These are phyloP conservation scores for Boletus sp. DNA, from an alignment of 1,284 basidiomycete species.

Conservation along the genomic window DNA sequence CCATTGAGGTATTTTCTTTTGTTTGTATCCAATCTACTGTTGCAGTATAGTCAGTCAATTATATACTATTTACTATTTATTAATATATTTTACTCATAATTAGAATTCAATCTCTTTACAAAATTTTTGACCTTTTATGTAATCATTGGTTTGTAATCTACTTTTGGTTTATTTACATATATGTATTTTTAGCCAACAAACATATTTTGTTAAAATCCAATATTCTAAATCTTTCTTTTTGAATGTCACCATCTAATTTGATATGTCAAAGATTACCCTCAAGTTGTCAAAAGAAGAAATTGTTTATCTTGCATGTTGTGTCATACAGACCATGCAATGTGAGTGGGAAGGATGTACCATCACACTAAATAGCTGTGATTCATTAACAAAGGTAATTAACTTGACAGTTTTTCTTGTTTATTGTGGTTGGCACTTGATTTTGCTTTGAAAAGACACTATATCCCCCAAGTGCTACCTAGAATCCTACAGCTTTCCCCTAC, in stretches of 20 bases:
- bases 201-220: not conserved
- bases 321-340: conserved; percentile 27
- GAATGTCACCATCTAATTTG: conserved; percentile 10
- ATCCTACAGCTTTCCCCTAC: conserved; percentile 12
- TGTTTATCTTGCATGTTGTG: conserved; percentile 21
- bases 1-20: too few relatives aligned
- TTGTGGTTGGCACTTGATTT: conserved; percentile 5
- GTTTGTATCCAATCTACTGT: too few relatives aligned
- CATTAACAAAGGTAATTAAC: conserved; percentile 28
- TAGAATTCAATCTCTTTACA: too few relatives aligned
- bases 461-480: conserved; percentile 3
- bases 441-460: not conserved
- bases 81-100: too few relatives aligned
- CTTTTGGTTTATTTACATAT: conserved; percentile 14
- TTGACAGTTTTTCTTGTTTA: conserved; percentile 3
- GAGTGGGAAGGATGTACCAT: conserved; percentile 26
- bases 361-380: conserved; percentile 28
- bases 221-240: conserved; percentile 1
- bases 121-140: too few relatives aligned
- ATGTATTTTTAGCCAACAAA: conserved; percentile 8
- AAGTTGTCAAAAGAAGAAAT: conserved; percentile 25
- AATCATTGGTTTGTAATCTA: too few relatives aligned
- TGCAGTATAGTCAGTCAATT: too few relatives aligned
- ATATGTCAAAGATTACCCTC: conserved; percentile 18
- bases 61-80: too few relatives aligned